Conservation (phyloP, 768 basidiomycete species). For the Amanita rubescens region DNA sequence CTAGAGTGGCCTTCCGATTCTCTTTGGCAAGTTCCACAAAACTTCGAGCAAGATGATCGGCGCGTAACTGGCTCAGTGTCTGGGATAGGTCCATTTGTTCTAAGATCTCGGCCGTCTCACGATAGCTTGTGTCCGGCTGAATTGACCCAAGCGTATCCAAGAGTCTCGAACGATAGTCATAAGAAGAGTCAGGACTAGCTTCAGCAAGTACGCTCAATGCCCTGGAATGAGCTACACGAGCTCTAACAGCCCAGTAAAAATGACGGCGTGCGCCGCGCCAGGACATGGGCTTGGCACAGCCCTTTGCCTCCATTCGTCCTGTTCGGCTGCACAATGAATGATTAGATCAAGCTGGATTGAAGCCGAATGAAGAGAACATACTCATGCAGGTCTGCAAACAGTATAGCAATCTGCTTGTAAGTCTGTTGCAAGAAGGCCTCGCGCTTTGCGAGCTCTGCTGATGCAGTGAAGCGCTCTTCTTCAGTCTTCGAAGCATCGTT, state of each 20-base stretch:
- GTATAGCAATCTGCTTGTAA: slow-evolving; percentile 88
- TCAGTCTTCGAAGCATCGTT: slow-evolving; percentile 65
- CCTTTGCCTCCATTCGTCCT: slow-evolving; percentile 97
- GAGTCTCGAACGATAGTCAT: slow-evolving; percentile 58
- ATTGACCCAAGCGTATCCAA: slow-evolving; percentile 55
- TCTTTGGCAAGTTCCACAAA: slow-evolving; percentile 64
- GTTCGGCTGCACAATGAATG: slow-evolving; percentile 51
- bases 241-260: slow-evolving; percentile 92
- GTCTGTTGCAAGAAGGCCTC: slow-evolving; percentile 81
- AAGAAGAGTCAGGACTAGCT: slow-evolving; percentile 64
- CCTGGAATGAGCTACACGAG: slow-evolving; percentile 63
- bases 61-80: slow-evolving; percentile 56
- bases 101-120: slow-evolving; percentile 52
- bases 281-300: slow-evolving; percentile 76
- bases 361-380: slow-evolving; percentile 32
- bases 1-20: slow-evolving; percentile 71
- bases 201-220: slow-evolving; percentile 57
- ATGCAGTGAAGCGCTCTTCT: slow-evolving; percentile 68
- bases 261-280: slow-evolving; percentile 88
- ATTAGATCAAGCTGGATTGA: slow-evolving; percentile 4
- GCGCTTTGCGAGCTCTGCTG: slow-evolving; percentile 61
- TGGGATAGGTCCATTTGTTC: slow-evolving; percentile 64
- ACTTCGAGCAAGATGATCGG: slow-evolving; percentile 59
- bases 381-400: slow-evolving; percentile 97
- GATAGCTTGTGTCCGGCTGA: slow-evolving; percentile 45